Conservation (phyloP, 768 basidiomycete genomes). For the Wakefieldia striispora region DNA sequence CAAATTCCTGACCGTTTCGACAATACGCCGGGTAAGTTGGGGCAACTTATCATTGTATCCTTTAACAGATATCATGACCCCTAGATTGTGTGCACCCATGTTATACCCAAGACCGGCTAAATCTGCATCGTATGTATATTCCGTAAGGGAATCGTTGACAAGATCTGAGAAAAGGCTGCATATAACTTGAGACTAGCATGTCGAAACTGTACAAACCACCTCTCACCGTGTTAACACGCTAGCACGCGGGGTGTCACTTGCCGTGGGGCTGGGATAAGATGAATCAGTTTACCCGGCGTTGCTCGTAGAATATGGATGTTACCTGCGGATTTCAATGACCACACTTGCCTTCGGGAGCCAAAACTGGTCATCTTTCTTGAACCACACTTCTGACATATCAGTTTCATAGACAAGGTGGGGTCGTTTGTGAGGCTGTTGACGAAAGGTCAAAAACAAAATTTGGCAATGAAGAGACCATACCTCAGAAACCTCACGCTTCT, state of each 20-base stretch:
- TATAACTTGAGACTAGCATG: background rate
- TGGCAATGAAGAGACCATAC: constrained; percentile 36
- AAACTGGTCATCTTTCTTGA: constrained; percentile 97
- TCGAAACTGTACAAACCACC: background rate
- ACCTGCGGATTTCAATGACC: constrained; percentile 76
- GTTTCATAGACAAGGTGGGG: constrained; percentile 78
- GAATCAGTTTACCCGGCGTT: background rate
- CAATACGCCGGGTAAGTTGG: constrained; percentile 67
- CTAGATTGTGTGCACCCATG: constrained; percentile 59
- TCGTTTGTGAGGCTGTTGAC: constrained; percentile 61
- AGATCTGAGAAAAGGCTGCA: constrained; percentile 76
- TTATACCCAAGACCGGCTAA: constrained; percentile 84
- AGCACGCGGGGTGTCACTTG: constrained; percentile 62
- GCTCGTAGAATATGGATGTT: constrained; percentile 8
- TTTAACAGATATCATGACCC: constrained; percentile 62
- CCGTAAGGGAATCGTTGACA: constrained; percentile 84
- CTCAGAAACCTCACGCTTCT: constrained; percentile 65
- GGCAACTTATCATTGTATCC: constrained; percentile 94
- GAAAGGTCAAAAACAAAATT: background rate
- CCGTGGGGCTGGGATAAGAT: constrained; percentile 45
- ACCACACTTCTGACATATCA: constrained; percentile 75
- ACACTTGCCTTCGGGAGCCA: constrained; percentile 90
- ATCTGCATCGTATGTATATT: constrained; percentile 90
- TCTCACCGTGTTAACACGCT: constrained; percentile 70
- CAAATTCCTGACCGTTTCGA: constrained; percentile 65